Percentiles rank a stretch among this genome's conserved stretches.
phyloP scores from a whole-genome alignment of 2,329 filamentous ascomycete species.

The Aspergillus alliaceus region DNA sequence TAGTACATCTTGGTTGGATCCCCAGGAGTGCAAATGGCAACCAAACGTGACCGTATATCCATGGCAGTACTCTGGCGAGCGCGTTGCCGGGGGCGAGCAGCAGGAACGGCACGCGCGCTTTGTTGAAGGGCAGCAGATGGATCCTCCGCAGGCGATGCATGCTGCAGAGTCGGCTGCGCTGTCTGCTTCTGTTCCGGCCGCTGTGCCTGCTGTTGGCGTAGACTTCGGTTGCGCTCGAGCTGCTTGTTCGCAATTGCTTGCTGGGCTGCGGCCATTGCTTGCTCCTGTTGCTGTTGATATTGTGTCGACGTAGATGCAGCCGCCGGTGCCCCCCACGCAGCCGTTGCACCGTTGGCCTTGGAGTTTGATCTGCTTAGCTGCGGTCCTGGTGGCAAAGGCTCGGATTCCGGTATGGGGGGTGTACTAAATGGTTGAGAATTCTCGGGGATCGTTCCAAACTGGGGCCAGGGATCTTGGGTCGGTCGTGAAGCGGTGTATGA shows the following conservation, averaged over 20 bases:
- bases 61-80: slow-evolving; percentile 75
- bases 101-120: slow-evolving; percentile 50
- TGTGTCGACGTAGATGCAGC: slow-evolving; percentile 42
- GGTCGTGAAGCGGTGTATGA: slow-evolving; percentile 47
- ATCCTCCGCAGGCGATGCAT: slow-evolving; percentile 37
- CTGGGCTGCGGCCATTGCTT: slow-evolving; percentile 76
- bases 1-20: slow-evolving; percentile 88
- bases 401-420: slow-evolving; percentile 55
- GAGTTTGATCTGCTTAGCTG: slow-evolving; percentile 70
- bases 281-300: slow-evolving; percentile 73
- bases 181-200: slow-evolving; percentile 51
- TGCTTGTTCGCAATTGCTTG: slow-evolving; percentile 70
- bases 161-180: slow-evolving; percentile 33
- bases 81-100: slow-evolving; percentile 71
- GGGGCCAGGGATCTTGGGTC: slow-evolving; percentile 53
- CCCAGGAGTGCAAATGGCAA: slow-evolving; percentile 84
- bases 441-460: neutral
- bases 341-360: slow-evolving; percentile 55
- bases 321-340: slow-evolving; percentile 44
- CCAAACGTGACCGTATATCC: slow-evolving; percentile 80
- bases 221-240: slow-evolving; percentile 71
- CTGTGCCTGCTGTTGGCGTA: slow-evolving; percentile 60
- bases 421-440: slow-evolving; percentile 40
- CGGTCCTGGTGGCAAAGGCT: slow-evolving; percentile 65
- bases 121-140: slow-evolving; percentile 37